Conservation (phyloP, 2,329 filamentous ascomycete genomes). For the Aspergillus flavus region DNA sequence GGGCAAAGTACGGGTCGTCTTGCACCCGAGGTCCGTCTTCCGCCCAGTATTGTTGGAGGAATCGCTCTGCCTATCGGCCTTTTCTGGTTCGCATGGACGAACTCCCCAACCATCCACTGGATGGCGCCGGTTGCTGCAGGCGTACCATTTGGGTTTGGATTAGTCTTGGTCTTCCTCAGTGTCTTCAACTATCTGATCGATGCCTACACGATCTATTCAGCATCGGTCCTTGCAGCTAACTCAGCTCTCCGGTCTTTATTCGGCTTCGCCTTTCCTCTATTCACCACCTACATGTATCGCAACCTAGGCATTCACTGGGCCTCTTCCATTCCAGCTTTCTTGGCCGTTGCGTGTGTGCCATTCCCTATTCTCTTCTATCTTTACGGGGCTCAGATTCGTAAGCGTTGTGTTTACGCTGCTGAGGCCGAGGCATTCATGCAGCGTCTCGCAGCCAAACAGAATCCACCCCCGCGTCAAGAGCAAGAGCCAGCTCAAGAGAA, state of each 20-base stretch:
- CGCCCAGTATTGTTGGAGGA: conserved; percentile 51
- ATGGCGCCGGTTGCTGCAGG: conserved; percentile 38
- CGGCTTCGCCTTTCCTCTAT: conserved; percentile 50
- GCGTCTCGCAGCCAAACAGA: conserved; percentile 17
- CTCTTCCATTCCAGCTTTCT: conserved; percentile 46
- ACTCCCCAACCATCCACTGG: conserved; percentile 47
- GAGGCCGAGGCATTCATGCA: conserved; percentile 36
- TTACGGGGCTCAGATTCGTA: conserved; percentile 39
- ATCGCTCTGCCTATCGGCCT: conserved; percentile 57
- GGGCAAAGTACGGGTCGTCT: conserved; percentile 24
- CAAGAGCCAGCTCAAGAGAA: background rate
- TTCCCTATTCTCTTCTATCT: conserved; percentile 46
- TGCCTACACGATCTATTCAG: conserved; percentile 44
- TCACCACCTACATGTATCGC: conserved; percentile 49
- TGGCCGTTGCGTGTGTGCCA: conserved; percentile 44
- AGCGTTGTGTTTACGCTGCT: conserved; percentile 40
- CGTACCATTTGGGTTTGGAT: conserved; percentile 44
- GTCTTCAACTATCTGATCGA: conserved; percentile 48
- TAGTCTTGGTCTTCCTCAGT: conserved; percentile 43
- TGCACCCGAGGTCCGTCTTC: conserved; percentile 60
- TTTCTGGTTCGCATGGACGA: conserved; percentile 64
- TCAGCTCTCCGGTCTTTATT: conserved; percentile 48
- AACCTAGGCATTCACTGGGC: conserved; percentile 52
- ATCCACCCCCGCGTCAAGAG: background rate
- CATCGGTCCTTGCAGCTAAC: conserved; percentile 45